Base-by-base conservation (phyloP, 2,329 filamentous ascomycete species). In the Conoideocrella luteorostrata region DNA sequence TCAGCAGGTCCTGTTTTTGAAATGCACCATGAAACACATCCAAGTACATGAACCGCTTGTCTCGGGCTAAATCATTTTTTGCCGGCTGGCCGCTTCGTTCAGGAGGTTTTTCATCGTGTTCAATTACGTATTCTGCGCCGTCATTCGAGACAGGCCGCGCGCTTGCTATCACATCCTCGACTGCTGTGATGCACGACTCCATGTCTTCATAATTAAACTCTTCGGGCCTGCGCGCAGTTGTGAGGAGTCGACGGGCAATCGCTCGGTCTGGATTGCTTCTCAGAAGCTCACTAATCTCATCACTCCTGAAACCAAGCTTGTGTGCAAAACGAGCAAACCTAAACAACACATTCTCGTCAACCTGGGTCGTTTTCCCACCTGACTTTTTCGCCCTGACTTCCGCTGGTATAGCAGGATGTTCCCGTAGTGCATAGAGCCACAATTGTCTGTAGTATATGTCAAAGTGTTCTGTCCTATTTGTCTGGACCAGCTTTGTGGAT, bases 401-500 rank as follows among this genome's bases (percentile, higher is more conserved):
- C 28, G 39, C 44, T 33, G 38, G 48, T 29, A 50, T 37, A 18
- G 41, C 41, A 20, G 28, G 29, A 28, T 46, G 39, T 26, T 50
- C 43, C 11, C 41, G 43, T 9, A 50, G 43, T 17, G 43, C 38
- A 34, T 39, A 35, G 10, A 50, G 45, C 48, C 38, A 50, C 5
- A 50, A 37, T 29, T 46, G 32, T 29, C 46, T 29, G 34, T 41
- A 50, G 18, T 26, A 28, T 33, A 50, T 12, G 20, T 47, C 39
- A 41, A 50, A 46, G 17, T 34, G 44, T 15, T 34, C 41, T 29
- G 33, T 33, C 22, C 33, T 24, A 28, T 41, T 24, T 22, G 23
- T 44, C 7, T 28, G 43, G 10, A 37, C 20, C 29, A 34, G 24
- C 4, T 39, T 37, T 21, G 22, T 33, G 23, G 45, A 47, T 32